Evolutionary conservation across 164 flowering plant genomes (phyloP), one percentile per base, ranked within the genome.

Genomic region (Stephania yunnanensis): DNA sequence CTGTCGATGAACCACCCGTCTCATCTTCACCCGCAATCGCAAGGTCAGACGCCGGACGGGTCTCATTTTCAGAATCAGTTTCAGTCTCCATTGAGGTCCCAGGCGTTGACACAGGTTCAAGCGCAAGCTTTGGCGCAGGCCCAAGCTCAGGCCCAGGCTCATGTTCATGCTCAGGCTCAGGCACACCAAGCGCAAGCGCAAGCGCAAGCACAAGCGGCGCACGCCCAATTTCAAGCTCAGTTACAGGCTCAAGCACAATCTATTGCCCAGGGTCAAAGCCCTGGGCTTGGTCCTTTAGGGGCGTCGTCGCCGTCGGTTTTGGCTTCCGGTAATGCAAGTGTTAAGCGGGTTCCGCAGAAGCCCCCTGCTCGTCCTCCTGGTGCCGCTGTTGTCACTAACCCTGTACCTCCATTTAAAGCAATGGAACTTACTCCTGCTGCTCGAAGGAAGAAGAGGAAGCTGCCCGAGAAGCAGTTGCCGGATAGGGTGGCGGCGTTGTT

Each of bases 401-500:
- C 82, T 0, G 78, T 78, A 69, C 82, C 89, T 7, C 90, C 83
- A 1, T 86, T 88, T 77, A 92, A 88, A 78, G 87, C 93, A 4
- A 85, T 92, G 88, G 98, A 94, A 85, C 76, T 92, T 36, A 80
- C 97, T 13, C 96, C 98, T 20, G 93, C 97, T 79, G 88, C 90
- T 70, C 85, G 84, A 9, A 85, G 92, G 76, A 91, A 87, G 81
- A 94, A 91, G 82, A 80, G 82, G 74, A 90, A 87, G 85, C 86
- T 81, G 44, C 86, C 94, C 0, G 96, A 91, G 76, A 87, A 82
- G 74, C 84, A 83, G 78, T 80, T 92, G 69, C 94, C 94, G 2
- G 96, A 86, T 25, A 83, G 88, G 74, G 88, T 94, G 19, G 92
- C 96, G 17, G 90, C 94, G 1, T 78, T 88, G 64, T 74, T 94